These are phyloP conservation scores for Talaromyces sp. DNA, from an alignment of 2,329 filamentous ascomycete species.

Conservation along the genomic window DNA sequence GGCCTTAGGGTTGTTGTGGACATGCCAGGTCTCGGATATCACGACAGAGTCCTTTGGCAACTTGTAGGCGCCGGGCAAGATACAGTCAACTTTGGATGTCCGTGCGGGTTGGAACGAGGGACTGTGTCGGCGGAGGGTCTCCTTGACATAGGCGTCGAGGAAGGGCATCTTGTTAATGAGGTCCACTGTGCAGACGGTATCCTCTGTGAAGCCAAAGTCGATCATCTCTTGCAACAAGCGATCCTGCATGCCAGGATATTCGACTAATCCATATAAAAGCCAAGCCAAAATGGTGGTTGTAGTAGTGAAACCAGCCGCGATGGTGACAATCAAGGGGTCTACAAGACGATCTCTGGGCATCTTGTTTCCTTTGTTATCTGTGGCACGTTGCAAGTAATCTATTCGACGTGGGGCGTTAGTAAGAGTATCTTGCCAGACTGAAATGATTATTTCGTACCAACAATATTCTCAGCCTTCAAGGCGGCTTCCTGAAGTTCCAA, in stretches of 20 bases:
- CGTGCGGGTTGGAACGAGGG: constrained; percentile 60
- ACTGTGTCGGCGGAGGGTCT: constrained; percentile 58
- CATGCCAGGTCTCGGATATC: constrained; percentile 48
- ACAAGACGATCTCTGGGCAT: constrained; percentile 1
- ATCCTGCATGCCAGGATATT: constrained; percentile 55
- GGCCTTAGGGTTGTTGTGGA: constrained; percentile 51
- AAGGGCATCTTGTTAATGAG: constrained; percentile 27
- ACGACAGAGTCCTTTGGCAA: constrained; percentile 52
- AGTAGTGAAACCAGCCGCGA: constrained; percentile 59
- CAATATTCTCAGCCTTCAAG: constrained; percentile 36
- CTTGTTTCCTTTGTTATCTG: constrained; percentile 12
- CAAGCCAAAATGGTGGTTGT: constrained; percentile 58
- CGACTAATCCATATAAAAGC: constrained; percentile 53
- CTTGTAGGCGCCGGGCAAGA: constrained; percentile 58
- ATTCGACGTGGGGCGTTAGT: constrained; percentile 22
- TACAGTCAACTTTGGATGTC: constrained; percentile 53
- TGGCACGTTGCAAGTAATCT: constrained; percentile 8
- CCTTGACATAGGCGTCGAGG: constrained; percentile 59
- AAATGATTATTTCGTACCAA: constrained; percentile 26
- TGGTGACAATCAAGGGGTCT: constrained; percentile 44
- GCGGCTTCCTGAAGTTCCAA: constrained; percentile 45
- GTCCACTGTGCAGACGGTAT: constrained; percentile 48
- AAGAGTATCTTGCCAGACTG: background rate
- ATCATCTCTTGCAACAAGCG: constrained; percentile 57
- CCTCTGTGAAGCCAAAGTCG: constrained; percentile 45